phyloP scores from a whole-genome alignment of 163 green algal species.

The Chloromonas sp. region DNA sequence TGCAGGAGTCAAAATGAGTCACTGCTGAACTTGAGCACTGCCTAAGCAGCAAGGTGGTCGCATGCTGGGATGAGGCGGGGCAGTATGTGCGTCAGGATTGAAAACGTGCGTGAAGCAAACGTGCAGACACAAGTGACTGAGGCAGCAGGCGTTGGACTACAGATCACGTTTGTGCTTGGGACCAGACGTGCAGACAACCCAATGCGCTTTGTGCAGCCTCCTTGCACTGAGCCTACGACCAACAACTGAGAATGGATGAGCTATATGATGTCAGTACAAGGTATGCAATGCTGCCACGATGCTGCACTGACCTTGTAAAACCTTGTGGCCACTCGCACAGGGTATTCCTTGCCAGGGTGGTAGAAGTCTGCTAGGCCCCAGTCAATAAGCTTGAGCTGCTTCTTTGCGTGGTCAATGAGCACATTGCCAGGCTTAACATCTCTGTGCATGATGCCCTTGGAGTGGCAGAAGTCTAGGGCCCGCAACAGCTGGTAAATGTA shows the following conservation, averaged over 20 bases:
- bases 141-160: too few species aligned
- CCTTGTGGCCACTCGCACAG: conserved; percentile 79
- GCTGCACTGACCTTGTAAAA: conserved; percentile 59
- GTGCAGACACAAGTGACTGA: too few species aligned
- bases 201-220: too few species aligned
- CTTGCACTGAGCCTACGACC: too few species aligned
- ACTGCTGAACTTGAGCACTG: neutral
- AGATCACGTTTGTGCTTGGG: too few species aligned
- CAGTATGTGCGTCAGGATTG: too few species aligned
- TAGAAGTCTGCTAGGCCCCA: conserved; percentile 88
- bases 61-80: neutral
- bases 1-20: neutral
- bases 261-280: too few species aligned
- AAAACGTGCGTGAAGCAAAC: too few species aligned
- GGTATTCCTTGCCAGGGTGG: conserved; percentile 78
- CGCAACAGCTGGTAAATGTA: conserved; percentile 53
- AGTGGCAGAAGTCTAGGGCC: conserved; percentile 61
- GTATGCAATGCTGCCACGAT: too few species aligned
- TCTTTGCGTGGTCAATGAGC: conserved; percentile 77
- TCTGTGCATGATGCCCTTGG: conserved; percentile 64
- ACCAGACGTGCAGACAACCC: too few species aligned
- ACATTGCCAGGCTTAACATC: conserved; percentile 38
- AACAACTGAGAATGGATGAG: too few species aligned
- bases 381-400: conserved; percentile 78
- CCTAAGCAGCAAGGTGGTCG: neutral